Evolutionary conservation across 2,329 filamentous ascomycete genomes (phyloP), one percentile per base, ranked within the genome.

Genomic region (Spiromastix sp.): DNA sequence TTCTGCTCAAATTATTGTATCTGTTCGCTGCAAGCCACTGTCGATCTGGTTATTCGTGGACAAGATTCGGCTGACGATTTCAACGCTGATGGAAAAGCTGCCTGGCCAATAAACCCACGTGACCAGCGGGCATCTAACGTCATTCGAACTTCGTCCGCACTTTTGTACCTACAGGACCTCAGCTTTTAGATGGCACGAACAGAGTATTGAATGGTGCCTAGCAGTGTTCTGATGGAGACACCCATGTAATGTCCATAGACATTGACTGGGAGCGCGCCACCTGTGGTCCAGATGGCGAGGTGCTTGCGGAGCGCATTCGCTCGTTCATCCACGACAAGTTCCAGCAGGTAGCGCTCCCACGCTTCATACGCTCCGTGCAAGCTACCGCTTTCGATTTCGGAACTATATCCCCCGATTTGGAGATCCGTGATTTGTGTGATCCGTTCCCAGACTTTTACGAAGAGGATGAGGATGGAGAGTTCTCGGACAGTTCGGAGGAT

Each of bases 371-470:
- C 54, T 91, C 86, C 17, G 91, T 98, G 49, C 81, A 85, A 36
- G 87, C 95, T 26, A 87, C 95, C 57, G 80, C 84, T 42, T 98
- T 98, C 61, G 80, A 89, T 44, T 95, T 98, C 57, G 91, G 91
- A 31, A 76, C 70, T 18, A 77, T 89, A 32, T 71, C 83, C 25
- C 91, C 91, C 2, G 74, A 83, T 48, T 74, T 98, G 27, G 85
- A 93, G 54, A 79, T 98, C 51, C 96, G 95, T 62, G 91, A 96
- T 58, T 87, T 98, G 42, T 93, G 89, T 48, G 87, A 98, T 56
- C 91, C 91, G 2, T 72, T 96, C 39, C 80, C 86, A 1, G 91
- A 98, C 51, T 98, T 98, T 55, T 98, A 98, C 66, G 91, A 95
- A 24, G 80, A 81, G 40, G 71, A 73, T 15, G 68, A 74, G 17